Conservation (phyloP, 1,284 basidiomycete species). For the Fomitopsis pinicola region DNA sequence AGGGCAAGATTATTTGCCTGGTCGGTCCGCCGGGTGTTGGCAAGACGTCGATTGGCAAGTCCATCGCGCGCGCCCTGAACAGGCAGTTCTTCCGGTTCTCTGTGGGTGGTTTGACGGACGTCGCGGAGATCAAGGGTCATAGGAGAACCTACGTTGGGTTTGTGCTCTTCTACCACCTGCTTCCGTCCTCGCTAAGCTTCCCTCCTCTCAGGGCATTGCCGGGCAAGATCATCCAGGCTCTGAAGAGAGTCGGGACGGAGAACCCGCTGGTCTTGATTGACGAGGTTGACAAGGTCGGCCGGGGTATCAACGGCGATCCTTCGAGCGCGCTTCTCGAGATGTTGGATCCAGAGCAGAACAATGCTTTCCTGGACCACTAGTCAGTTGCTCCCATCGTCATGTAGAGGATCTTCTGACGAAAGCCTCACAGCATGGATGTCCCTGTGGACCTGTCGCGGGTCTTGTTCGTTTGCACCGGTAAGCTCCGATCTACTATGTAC, state of each 20-base stretch:
- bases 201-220: slow-evolving; percentile 71
- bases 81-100: slow-evolving; percentile 95
- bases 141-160: slow-evolving; percentile 93
- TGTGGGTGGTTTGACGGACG: slow-evolving; percentile 94
- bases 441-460: slow-evolving; percentile 96
- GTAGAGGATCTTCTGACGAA: not conserved
- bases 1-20: slow-evolving; percentile 97
- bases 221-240: slow-evolving; percentile 96
- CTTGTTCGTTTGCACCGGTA: slow-evolving; percentile 93
- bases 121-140: slow-evolving; percentile 99
- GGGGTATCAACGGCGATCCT: slow-evolving; percentile 94
- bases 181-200: not conserved
- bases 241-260: slow-evolving; percentile 96
- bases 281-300: slow-evolving; percentile 98
- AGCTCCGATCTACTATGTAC: slow-evolving; percentile 7
- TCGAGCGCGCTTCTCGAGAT: slow-evolving; percentile 93
- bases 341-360: slow-evolving; percentile 98
- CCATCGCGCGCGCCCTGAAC: slow-evolving; percentile 84
- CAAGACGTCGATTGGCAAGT: slow-evolving; percentile 93
- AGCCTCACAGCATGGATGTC: slow-evolving; percentile 78
- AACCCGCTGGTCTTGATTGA: slow-evolving; percentile 97
- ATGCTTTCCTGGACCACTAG: slow-evolving; percentile 95
- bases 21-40: slow-evolving; percentile 97
- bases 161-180: not conserved
- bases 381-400: slow-evolving; percentile 33